Percentiles rank a stretch among this genome's conserved stretches.
phyloP scores from a whole-genome alignment of 768 basidiomycete genomes.

The Lactarius quietus region DNA sequence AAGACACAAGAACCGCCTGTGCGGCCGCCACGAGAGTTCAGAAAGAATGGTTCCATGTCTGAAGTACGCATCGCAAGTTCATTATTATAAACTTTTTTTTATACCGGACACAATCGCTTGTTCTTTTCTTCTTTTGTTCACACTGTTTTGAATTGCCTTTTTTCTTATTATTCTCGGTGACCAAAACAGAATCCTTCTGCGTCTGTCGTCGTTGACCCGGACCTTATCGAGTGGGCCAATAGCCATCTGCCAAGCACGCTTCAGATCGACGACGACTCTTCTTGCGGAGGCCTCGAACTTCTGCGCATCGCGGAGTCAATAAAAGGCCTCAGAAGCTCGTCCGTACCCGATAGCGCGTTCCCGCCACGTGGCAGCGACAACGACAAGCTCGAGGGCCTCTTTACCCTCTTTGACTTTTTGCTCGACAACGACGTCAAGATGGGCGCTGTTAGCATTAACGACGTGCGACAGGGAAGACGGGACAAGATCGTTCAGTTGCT shows the following conservation, averaged over 20 bases:
- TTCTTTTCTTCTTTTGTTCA: constrained; percentile 1
- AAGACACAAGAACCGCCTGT: constrained; percentile 45
- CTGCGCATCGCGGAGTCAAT: constrained; percentile 83
- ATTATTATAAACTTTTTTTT: background rate
- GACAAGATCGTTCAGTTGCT: constrained; percentile 81
- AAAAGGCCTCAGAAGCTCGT: constrained; percentile 61
- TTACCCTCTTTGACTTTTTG: constrained; percentile 87
- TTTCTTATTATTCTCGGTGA: no score
- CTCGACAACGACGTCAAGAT: constrained; percentile 91
- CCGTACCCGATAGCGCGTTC: constrained; percentile 78
- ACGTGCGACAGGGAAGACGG: constrained; percentile 76
- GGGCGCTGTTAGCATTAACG: constrained; percentile 91
- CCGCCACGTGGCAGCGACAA: constrained; percentile 50
- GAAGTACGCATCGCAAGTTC: constrained; percentile 16
- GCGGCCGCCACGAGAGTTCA: constrained; percentile 63
- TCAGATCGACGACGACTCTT: constrained; percentile 50
- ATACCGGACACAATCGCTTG: constrained; percentile 9
- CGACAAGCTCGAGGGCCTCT: constrained; percentile 83
- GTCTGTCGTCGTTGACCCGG: no score
- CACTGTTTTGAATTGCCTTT: constrained; percentile 11
- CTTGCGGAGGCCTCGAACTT: constrained; percentile 70
- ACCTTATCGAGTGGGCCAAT: constrained; percentile 89
- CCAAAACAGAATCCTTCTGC: constrained; percentile 25
- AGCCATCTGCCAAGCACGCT: constrained; percentile 63
- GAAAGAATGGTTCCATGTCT: constrained; percentile 39